These are phyloP conservation scores for Botryobasidium botryosum DNA, from an alignment of 768 basidiomycete species.

Conservation along the genomic window DNA sequence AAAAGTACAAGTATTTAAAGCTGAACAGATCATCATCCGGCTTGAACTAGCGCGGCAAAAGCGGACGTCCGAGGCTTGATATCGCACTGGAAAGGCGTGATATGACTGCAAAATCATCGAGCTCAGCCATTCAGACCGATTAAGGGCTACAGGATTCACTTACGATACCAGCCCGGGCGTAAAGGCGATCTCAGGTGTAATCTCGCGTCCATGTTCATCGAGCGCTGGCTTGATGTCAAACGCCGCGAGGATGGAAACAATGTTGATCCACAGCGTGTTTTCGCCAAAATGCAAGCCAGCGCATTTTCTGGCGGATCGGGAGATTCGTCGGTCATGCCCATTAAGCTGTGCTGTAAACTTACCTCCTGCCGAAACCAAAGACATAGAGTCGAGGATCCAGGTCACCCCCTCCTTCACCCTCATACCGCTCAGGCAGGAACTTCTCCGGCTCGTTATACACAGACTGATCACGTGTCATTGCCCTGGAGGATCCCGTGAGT, in stretches of 20 bases:
- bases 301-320: not conserved
- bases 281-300: not conserved
- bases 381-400: not conserved
- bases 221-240: not conserved
- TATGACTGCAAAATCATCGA: too few relatives aligned
- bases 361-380: not conserved
- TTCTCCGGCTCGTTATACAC: not conserved
- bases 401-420: not conserved
- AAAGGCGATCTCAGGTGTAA: not conserved
- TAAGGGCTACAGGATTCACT: too few relatives aligned
- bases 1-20: too few relatives aligned
- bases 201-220: not conserved
- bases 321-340: not conserved
- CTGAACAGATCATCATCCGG: too few relatives aligned
- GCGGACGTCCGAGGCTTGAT: too few relatives aligned
- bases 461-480: not conserved
- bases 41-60: too few relatives aligned
- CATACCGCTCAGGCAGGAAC: slow-evolving; percentile 5
- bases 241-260: not conserved
- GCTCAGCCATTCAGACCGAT: too few relatives aligned
- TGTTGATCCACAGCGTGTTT: not conserved
- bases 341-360: not conserved
- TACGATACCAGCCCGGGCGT: not conserved
- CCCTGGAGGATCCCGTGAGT: slow-evolving; percentile 4
- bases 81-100: too few relatives aligned